A percentile compares a stretch with the other conserved stretches of the same genome.
Evolutionary conservation across 1,284 basidiomycete species (phyloP).

Genomic region (Bjerkandera adusta): DNA sequence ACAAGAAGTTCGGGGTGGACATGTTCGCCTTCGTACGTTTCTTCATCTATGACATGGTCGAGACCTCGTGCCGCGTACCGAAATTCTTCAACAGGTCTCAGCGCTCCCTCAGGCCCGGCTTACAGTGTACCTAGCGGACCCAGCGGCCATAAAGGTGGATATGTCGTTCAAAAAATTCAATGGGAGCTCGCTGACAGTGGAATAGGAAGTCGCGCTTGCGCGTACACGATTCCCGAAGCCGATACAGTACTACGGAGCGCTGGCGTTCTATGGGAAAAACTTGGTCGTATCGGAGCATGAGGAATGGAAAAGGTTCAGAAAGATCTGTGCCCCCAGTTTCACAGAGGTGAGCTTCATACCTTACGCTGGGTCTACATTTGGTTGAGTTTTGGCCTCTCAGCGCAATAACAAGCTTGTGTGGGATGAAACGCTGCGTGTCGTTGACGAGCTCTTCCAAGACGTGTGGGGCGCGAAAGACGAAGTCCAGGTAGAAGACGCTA

Average conservation of each 20-base stretch:
- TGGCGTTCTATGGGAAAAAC: slow-evolving; percentile 6
- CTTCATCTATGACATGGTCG: neutral
- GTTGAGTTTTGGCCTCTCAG: too few species aligned
- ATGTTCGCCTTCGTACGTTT: slow-evolving; percentile 21
- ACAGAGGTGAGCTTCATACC: slow-evolving; percentile 5
- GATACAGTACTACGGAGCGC: slow-evolving; percentile 4
- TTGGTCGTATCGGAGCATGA: slow-evolving; percentile 9
- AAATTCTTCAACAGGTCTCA: slow-evolving; percentile 3
- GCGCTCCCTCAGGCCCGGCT: neutral
- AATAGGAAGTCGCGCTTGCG: slow-evolving; percentile 5
- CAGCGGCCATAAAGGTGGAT: slow-evolving; percentile 11
- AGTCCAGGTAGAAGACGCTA: slow-evolving; percentile 29
- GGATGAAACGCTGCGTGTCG: slow-evolving; percentile 45
- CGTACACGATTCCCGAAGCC: slow-evolving; percentile 10
- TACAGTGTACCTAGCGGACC: neutral
- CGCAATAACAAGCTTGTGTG: slow-evolving; percentile 54
- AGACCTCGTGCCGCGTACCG: too few species aligned
- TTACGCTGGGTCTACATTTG: too few species aligned
- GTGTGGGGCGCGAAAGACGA: slow-evolving; percentile 31
- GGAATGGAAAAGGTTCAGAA: slow-evolving; percentile 9
- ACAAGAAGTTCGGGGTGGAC: slow-evolving; percentile 19
- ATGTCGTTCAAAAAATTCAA: neutral
- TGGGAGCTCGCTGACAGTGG: neutral
- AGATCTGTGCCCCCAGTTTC: slow-evolving; percentile 10
- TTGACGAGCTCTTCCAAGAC: slow-evolving; percentile 34